These are phyloP conservation scores for Phytophthora meadii DNA, from an alignment of 352 stramenopile species.

Conservation along the genomic window DNA sequence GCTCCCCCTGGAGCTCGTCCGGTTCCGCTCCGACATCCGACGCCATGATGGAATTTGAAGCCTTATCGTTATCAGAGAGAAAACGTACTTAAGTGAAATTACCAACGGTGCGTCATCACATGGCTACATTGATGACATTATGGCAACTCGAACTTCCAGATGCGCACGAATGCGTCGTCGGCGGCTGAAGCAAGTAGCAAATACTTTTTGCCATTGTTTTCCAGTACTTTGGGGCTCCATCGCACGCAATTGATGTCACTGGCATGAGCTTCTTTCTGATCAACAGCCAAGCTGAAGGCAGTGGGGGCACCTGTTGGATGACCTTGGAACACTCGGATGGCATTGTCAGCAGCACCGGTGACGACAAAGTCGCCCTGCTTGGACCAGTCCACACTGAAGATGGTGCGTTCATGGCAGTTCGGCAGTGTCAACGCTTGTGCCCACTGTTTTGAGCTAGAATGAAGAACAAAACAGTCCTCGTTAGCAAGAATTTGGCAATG, in stretches of 20 bases:
- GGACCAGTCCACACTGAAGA: constrained; percentile 95
- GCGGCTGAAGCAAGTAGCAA: constrained; percentile 72
- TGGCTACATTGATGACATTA: constrained; percentile 25
- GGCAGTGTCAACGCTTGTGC: constrained; percentile 82
- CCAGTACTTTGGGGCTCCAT: constrained; percentile 58
- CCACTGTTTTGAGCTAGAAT: constrained; percentile 75
- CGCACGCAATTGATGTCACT: constrained; percentile 88
- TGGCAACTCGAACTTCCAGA: constrained; percentile 69
- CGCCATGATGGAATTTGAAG: constrained; percentile 17
- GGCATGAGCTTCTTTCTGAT: constrained; percentile 62
- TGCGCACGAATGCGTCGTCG: constrained; percentile 68
- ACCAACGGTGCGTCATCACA: constrained; percentile 5
- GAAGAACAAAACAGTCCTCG: not conserved
- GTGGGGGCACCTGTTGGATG: constrained; percentile 18
- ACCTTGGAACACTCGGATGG: constrained; percentile 88
- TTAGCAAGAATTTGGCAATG: not conserved
- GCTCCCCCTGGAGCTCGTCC: constrained; percentile 65
- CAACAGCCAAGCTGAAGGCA: constrained; percentile 74
- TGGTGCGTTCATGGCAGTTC: constrained; percentile 87
- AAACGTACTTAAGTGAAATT: constrained; percentile 14
- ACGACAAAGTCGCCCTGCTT: constrained; percentile 86
- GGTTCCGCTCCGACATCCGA: constrained; percentile 27
- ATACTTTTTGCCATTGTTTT: constrained; percentile 35
- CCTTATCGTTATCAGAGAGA: constrained; percentile 16
- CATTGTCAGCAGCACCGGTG: constrained; percentile 92